A percentile compares a stretch with the other conserved stretches of the same genome.
These are phyloP conservation scores for Neoascochyta sp. DNA, from an alignment of 2,329 filamentous ascomycete species.

Conservation along the genomic window DNA sequence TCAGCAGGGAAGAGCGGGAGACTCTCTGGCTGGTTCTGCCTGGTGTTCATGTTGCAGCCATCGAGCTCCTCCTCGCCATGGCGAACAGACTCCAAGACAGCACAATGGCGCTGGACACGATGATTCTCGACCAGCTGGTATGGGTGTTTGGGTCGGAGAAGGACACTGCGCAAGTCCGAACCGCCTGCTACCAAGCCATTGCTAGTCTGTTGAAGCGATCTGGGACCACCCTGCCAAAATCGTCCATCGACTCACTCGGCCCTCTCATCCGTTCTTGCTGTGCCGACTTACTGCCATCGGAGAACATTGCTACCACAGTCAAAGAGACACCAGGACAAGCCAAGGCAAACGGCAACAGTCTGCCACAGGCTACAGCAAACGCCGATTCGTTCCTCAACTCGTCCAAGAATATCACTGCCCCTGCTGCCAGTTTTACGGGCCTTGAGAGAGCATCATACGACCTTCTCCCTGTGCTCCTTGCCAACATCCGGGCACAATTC, in stretches of 20 bases:
- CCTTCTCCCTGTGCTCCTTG: slow-evolving; percentile 62
- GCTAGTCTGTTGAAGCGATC: slow-evolving; percentile 56
- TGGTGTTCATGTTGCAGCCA: slow-evolving; percentile 66
- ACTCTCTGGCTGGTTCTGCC: slow-evolving; percentile 71
- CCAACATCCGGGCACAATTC: slow-evolving; percentile 60
- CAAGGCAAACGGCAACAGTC: slow-evolving; percentile 39
- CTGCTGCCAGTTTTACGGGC: slow-evolving; percentile 37
- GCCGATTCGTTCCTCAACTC: slow-evolving; percentile 67
- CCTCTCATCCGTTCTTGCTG: slow-evolving; percentile 66
- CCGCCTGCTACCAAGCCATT: slow-evolving; percentile 58
- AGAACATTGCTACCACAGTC: slow-evolving; percentile 36
- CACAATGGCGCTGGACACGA: slow-evolving; percentile 58
- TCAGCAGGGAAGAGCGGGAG: slow-evolving; percentile 77
- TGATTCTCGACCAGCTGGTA: slow-evolving; percentile 65
- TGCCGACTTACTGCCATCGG: slow-evolving; percentile 62
- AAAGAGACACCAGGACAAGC: slow-evolving; percentile 38
- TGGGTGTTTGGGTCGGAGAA: slow-evolving; percentile 63
- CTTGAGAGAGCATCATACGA: slow-evolving; percentile 56
- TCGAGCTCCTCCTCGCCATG: slow-evolving; percentile 60
- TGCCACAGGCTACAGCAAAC: slow-evolving; percentile 50
- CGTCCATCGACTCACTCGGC: slow-evolving; percentile 60
- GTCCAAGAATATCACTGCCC: slow-evolving; percentile 29
- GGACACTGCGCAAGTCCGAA: slow-evolving; percentile 53
- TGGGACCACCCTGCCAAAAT: slow-evolving; percentile 65
- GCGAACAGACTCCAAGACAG: slow-evolving; percentile 56